phyloP scores from a whole-genome alignment of 2,329 filamentous ascomycete species.

The Nothophaeocryptopus gaeumannii region DNA sequence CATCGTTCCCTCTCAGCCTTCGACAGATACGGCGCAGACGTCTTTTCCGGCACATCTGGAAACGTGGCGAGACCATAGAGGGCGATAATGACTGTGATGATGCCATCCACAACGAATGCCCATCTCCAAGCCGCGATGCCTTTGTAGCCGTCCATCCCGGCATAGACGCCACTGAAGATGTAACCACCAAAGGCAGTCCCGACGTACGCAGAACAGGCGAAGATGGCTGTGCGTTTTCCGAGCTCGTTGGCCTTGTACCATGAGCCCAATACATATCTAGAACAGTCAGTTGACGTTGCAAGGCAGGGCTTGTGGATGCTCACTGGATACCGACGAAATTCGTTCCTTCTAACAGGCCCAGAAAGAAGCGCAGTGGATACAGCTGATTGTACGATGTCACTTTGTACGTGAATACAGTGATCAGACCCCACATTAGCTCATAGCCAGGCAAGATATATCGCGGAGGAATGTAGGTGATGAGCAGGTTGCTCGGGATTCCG shows the following conservation, averaged over 20 bases:
- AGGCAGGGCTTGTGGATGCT: too few species aligned
- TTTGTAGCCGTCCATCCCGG: conserved; percentile 40
- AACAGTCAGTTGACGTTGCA: too few species aligned
- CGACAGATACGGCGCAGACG: conserved; percentile 14
- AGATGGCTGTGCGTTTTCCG: conserved; percentile 8
- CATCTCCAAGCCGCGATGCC: conserved; percentile 46
- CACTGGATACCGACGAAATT: conserved; percentile 13
- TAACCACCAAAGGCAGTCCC: conserved; percentile 15
- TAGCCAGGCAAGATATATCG: conserved; percentile 35
- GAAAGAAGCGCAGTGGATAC: conserved; percentile 41
- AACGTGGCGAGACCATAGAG: conserved; percentile 15
- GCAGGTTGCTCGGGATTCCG: conserved; percentile 38
- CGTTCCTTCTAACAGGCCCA: conserved; percentile 51
- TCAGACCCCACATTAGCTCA: conserved; percentile 42
- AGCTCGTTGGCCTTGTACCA: conserved; percentile 10
- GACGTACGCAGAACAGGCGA: conserved; percentile 12
- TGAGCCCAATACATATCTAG: conserved; percentile 8
- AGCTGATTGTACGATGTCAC: conserved; percentile 41
- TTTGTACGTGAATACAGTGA: conserved; percentile 40
- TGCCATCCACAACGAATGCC: conserved; percentile 56
- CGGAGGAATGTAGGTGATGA: conserved; percentile 34
- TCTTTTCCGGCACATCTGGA: conserved; percentile 16
- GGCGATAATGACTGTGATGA: conserved; percentile 40
- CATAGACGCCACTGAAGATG: conserved; percentile 15
- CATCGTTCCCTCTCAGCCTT: conserved; percentile 10